Conservation (phyloP, 805 yeast species). For the Nakazawaea sp. region DNA sequence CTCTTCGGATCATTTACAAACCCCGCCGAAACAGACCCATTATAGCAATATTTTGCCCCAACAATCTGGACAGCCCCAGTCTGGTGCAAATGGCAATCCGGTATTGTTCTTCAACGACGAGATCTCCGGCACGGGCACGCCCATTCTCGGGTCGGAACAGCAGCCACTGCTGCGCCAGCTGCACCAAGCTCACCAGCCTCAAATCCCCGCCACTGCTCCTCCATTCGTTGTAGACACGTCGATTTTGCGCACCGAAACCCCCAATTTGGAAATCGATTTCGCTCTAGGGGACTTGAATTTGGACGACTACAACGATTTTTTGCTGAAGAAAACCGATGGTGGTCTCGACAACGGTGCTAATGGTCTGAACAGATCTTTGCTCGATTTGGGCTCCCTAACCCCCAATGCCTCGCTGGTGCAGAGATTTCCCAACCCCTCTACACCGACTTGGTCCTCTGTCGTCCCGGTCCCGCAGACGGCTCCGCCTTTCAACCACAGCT, state of each 20-base stretch:
- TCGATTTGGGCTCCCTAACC: slow-evolving; percentile 9
- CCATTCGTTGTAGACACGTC: slow-evolving; percentile 2
- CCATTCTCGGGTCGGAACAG: slow-evolving; percentile 1
- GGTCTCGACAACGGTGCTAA: background rate
- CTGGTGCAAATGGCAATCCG: background rate
- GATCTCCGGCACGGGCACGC: slow-evolving; percentile 5
- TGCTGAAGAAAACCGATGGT: background rate
- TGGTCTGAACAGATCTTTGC: slow-evolving; percentile 2
- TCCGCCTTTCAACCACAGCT: slow-evolving; percentile 7
- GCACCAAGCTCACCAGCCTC: slow-evolving; percentile 1
- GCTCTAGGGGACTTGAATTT: slow-evolving; percentile 10
- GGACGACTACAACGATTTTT: slow-evolving; percentile 9
- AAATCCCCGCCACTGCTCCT: slow-evolving; percentile 5
- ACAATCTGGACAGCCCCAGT: background rate
- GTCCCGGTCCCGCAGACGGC: slow-evolving; percentile 8
- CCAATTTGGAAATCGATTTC: slow-evolving; percentile 11
- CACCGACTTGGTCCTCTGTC: slow-evolving; percentile 10
- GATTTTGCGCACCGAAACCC: slow-evolving; percentile 10
- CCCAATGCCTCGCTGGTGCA: slow-evolving; percentile 2
- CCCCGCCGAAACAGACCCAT: slow-evolving; percentile 6
- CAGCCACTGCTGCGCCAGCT: too few species aligned
- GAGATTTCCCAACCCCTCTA: slow-evolving; percentile 1
- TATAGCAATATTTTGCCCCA: background rate
- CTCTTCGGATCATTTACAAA: slow-evolving; percentile 5
- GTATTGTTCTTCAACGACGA: slow-evolving; percentile 1